Conservation (phyloP, 2,329 filamentous ascomycete species). For the Exserohilum turcica region DNA sequence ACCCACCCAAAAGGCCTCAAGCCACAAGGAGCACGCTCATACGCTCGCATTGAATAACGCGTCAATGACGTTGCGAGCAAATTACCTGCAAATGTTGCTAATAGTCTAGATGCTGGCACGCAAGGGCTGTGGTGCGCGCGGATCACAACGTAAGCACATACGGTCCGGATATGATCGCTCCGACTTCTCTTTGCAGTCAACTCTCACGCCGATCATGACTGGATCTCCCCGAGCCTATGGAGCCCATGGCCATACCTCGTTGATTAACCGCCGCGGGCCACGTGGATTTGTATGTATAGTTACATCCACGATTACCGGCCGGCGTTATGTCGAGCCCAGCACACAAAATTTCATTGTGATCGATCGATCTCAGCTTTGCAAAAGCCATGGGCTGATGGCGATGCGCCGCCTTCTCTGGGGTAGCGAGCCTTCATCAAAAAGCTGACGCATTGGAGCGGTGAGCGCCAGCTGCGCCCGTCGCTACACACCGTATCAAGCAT, state of each 20-base stretch:
- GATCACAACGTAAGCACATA: neutral
- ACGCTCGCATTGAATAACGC: constrained; percentile 1
- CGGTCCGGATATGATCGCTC: neutral
- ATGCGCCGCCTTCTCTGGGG: neutral
- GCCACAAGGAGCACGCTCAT: constrained; percentile 3
- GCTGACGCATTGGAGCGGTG: neutral
- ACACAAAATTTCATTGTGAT: neutral
- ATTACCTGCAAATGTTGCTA: neutral
- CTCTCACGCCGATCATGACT: constrained; percentile 1
- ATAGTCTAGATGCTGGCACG: constrained; percentile 4
- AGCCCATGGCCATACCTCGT: constrained; percentile 1
- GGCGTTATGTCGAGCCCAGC: neutral
- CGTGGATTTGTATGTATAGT: neutral
- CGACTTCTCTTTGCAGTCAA: neutral
- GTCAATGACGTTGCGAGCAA: constrained; percentile 1
- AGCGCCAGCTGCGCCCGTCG: neutral
- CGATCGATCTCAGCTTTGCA: neutral
- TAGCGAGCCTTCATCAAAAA: neutral
- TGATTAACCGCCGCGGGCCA: constrained; percentile 3
- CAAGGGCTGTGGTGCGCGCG: constrained; percentile 1
- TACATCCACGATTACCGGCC: constrained; percentile 2
- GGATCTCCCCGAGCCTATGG: neutral
- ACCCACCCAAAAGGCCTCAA: neutral
- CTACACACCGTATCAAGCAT: neutral
- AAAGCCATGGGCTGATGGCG: neutral